Percentiles rank a stretch among this genome's conserved stretches.
phyloP scores from a whole-genome alignment of 2,329 filamentous ascomycete genomes.

The Plectosphaerella plurivora region DNA sequence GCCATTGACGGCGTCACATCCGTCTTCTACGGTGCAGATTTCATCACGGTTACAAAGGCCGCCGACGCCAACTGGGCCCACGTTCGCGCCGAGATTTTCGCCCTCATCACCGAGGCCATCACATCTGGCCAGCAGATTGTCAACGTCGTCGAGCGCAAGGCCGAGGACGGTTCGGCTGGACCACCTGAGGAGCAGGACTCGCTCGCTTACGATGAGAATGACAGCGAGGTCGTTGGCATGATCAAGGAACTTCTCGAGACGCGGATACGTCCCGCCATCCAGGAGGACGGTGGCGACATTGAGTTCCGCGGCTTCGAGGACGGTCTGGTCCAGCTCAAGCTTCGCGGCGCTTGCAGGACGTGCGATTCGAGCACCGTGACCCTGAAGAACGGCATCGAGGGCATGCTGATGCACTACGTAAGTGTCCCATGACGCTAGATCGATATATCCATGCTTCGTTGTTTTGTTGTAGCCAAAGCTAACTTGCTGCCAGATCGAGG shows the following conservation, averaged over 20 bases:
- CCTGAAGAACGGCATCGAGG: constrained; percentile 95
- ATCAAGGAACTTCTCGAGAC: constrained; percentile 98
- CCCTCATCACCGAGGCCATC: constrained; percentile 88
- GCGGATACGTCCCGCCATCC: constrained; percentile 88
- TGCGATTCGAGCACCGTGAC: constrained; percentile 97
- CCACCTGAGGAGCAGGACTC: constrained; percentile 59
- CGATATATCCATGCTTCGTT: not conserved
- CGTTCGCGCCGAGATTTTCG: constrained; percentile 92
- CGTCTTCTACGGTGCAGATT: constrained; percentile 91
- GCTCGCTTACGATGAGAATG: constrained; percentile 80
- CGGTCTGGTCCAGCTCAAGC: constrained; percentile 79
- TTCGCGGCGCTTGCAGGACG: constrained; percentile 88
- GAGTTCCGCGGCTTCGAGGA: constrained; percentile 88
- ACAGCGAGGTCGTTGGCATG: constrained; percentile 94
- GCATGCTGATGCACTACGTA: constrained; percentile 96
- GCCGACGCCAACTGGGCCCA: constrained; percentile 88
- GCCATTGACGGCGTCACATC: constrained; percentile 92
- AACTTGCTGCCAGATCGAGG: constrained; percentile 67
- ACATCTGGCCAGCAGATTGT: constrained; percentile 81
- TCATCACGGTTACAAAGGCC: constrained; percentile 94
- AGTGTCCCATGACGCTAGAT: constrained; percentile 30
- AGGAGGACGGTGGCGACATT: constrained; percentile 96
- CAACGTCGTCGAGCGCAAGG: constrained; percentile 59
- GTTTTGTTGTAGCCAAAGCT: not conserved
- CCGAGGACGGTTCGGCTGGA: constrained; percentile 35